Conservation (phyloP, 192 early-diverging fungal genomes). For the Umbelopsis sp. region DNA sequence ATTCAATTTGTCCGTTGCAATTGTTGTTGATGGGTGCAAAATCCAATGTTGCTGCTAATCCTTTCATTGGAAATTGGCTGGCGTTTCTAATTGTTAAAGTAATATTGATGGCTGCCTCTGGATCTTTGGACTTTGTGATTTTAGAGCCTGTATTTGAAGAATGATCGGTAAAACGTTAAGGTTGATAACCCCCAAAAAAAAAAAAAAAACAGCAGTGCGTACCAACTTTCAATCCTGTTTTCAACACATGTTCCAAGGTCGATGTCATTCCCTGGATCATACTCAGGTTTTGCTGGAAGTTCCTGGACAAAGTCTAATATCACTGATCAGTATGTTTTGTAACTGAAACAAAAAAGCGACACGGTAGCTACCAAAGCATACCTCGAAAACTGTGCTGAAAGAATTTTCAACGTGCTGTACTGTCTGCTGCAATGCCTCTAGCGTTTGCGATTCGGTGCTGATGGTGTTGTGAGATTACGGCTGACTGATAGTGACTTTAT, state of each 20-base stretch:
- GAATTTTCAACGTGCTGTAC: constrained; percentile 3
- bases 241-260: constrained; percentile 18
- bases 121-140: neutral
- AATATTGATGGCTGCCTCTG: neutral
- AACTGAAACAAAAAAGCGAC: neutral
- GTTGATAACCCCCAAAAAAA: too few relatives aligned
- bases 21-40: neutral
- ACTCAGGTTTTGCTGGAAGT: constrained; percentile 11
- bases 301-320: neutral
- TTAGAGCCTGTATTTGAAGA: neutral
- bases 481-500: too few relatives aligned
- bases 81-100: neutral
- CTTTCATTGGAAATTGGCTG: constrained; percentile 15
- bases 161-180: neutral
- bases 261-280: constrained; percentile 17
- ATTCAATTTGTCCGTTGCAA: neutral
- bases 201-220: neutral
- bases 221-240: neutral
- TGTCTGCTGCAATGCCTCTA: neutral
- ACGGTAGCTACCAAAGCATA: neutral
- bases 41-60: neutral
- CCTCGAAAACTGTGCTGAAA: constrained; percentile 4
- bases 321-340: neutral
- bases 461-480: too few relatives aligned
- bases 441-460: neutral